Evolutionary conservation across 106 monocot species (phyloP), one percentile per base, ranked within the genome.

Genomic region (Apostasia ramifera): DNA sequence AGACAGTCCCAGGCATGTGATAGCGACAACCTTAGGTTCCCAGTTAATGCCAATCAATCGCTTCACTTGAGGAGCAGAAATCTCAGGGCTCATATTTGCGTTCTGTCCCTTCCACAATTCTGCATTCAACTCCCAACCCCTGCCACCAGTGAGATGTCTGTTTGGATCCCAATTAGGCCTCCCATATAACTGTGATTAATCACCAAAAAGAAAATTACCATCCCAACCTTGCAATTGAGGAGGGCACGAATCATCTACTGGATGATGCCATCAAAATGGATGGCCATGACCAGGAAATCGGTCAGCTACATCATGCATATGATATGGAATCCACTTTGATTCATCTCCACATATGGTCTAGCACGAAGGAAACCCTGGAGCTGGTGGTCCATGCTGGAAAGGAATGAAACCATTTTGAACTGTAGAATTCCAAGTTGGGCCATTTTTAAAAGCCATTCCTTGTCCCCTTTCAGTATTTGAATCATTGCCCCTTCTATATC

Each of bases 381-480:
- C 63, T 43, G 81, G 84, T 9, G 87, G 85, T 44, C 85, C 83
- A 59, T 85, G 88, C n/a, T 81, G 93, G 56, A 89, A 69, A 7
- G 86, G 92, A 12, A 87, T 78, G 53, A 89, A 97, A 47, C 92
- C 89, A 81, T 98, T 92, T 66, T 73, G 70, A 59, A 79, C 77
- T 2, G 87, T 85, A 55, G 85, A 70, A 49, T 81, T 81, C 94
- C 92, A 92, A 13, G 67, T 71, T 6, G 78, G 74, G 9, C 74
- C 57, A 58, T 70, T 76, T 67, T 80, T 92, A 92, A 89, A 89
- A 65, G 73, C 52, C 77, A 81, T 74, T 44, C 82, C 81, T n/a
- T 74, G 85, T 2, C 72, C 81, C 72, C 82, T 84, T 58, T 68
- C 81, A 8, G 75, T 68, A 43, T 66, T 74, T 44, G 53, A 41